A percentile compares a stretch with the other conserved stretches of the same genome.
Evolutionary conservation across 2,329 filamentous ascomycete species (phyloP).

Genomic region (Akanthomyces dipterigenus): DNA sequence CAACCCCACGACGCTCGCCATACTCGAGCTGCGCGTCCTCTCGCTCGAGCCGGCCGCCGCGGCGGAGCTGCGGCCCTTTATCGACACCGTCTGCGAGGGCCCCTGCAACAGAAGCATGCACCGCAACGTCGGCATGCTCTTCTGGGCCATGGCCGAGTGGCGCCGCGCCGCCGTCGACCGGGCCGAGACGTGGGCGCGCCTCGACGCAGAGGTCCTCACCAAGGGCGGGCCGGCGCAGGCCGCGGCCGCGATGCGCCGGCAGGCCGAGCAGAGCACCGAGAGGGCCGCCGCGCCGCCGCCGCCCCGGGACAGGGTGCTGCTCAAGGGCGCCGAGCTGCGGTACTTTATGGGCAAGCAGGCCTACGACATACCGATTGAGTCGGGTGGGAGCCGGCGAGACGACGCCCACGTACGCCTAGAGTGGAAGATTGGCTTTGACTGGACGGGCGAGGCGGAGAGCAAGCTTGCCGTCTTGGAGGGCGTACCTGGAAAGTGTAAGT

Average conservation of each 20-base stretch:
- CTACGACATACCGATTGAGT: slow-evolving; percentile 37
- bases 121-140: slow-evolving; percentile 52
- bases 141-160: slow-evolving; percentile 66
- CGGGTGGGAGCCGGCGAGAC: slow-evolving; percentile 24
- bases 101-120: slow-evolving; percentile 37
- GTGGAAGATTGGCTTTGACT: slow-evolving; percentile 63
- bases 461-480: slow-evolving; percentile 47
- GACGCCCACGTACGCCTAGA: slow-evolving; percentile 44
- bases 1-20: slow-evolving; percentile 42
- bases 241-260: slow-evolving; percentile 18
- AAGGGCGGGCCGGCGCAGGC: slow-evolving; percentile 23
- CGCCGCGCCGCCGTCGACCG: slow-evolving; percentile 53
- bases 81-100: slow-evolving; percentile 35
- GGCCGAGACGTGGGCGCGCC: slow-evolving; percentile 54
- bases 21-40: slow-evolving; percentile 47
- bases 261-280: slow-evolving; percentile 16
- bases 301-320: slow-evolving; percentile 1
- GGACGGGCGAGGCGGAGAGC: slow-evolving; percentile 64
- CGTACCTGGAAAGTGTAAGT: slow-evolving; percentile 59
- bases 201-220: slow-evolving; percentile 41
- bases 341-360: slow-evolving; percentile 47
- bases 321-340: slow-evolving; percentile 37
- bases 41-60: slow-evolving; percentile 52
- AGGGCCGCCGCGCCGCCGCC: slow-evolving; percentile 17
- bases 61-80: slow-evolving; percentile 49